Evolutionary conservation across 176 grass and related monocot species (phyloP).

Genomic region (Bolboschoenus planiculmis): DNA sequence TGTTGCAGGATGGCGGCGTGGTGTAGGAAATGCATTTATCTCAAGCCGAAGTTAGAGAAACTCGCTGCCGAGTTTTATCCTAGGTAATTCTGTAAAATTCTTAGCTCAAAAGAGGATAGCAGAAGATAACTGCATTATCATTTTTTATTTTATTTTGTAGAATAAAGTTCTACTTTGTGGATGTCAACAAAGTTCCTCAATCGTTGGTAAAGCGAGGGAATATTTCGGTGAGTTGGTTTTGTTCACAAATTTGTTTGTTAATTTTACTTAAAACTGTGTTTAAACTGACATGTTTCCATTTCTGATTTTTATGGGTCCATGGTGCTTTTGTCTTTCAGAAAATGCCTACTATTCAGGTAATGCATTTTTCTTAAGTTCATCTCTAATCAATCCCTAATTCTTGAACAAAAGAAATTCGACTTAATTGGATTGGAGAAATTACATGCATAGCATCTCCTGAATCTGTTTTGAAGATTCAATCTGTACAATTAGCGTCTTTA

Average conservation of each 20-base stretch:
- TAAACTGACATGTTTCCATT: neutral
- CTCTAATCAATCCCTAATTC: neutral
- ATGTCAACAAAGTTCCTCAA: constrained; percentile 93
- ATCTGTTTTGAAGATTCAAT: neutral
- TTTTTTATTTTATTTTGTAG: constrained; percentile 24
- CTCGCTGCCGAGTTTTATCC: constrained; percentile 64
- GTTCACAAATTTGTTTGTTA: neutral
- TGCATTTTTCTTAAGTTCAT: neutral
- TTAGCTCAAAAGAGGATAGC: neutral
- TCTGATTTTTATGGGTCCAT: neutral
- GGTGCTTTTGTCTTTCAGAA: constrained; percentile 44
- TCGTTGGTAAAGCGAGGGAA: constrained; percentile 78
- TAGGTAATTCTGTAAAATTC: constrained; percentile 31
- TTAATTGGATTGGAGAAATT: neutral
- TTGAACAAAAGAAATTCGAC: neutral
- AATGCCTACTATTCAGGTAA: constrained; percentile 99
- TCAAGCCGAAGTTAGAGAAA: constrained; percentile 92
- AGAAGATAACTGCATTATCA: neutral
- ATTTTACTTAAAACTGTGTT: neutral
- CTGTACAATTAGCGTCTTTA: neutral
- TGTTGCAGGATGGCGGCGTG: constrained; percentile 70
- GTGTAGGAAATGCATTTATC: constrained; percentile 97
- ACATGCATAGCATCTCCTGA: neutral
- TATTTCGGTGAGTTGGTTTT: constrained; percentile 56
- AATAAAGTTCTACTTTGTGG: constrained; percentile 70